Evolutionary conservation across 345 rosid species (phyloP).

Genomic region (Cardiospermum halicacabum): DNA sequence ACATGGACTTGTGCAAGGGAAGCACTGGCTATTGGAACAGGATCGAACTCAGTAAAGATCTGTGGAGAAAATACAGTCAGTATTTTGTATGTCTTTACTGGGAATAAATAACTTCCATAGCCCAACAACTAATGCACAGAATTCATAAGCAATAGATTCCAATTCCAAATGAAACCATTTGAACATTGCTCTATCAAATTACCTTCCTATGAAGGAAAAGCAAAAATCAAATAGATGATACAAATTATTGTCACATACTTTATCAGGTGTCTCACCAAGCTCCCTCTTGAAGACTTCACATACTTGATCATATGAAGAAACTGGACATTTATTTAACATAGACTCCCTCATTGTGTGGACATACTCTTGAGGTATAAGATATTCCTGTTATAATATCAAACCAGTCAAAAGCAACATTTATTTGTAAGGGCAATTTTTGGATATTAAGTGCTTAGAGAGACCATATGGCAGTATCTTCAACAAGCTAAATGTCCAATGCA

Average conservation of each 20-base stretch:
- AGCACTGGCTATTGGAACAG: constrained; percentile 94
- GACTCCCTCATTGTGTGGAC: constrained; percentile 78
- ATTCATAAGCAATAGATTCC: constrained; percentile 5
- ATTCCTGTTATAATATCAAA: constrained; percentile 46
- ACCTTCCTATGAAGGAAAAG: background rate
- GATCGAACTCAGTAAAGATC: constrained; percentile 79
- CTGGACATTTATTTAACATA: constrained; percentile 91
- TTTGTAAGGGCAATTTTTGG: background rate
- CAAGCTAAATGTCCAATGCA: background rate
- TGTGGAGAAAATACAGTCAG: constrained; percentile 22
- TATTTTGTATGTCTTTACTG: background rate
- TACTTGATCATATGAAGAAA: constrained; percentile 91
- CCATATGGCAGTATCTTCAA: background rate
- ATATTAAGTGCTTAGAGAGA: constrained; percentile 2
- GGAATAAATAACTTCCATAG: background rate
- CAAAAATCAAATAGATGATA: constrained; percentile 8
- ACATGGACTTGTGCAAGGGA: constrained; percentile 99
- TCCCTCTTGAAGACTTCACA: constrained; percentile 85
- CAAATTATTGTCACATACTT: constrained; percentile 54
- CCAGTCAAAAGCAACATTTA: background rate
- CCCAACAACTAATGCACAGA: background rate
- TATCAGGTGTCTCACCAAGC: constrained; percentile 78
- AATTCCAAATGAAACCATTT: background rate
- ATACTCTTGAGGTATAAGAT: constrained; percentile 81
- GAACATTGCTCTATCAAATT: background rate